Evolutionary conservation across 768 basidiomycete genomes (phyloP).

Genomic region (Amyloporia xantha): DNA sequence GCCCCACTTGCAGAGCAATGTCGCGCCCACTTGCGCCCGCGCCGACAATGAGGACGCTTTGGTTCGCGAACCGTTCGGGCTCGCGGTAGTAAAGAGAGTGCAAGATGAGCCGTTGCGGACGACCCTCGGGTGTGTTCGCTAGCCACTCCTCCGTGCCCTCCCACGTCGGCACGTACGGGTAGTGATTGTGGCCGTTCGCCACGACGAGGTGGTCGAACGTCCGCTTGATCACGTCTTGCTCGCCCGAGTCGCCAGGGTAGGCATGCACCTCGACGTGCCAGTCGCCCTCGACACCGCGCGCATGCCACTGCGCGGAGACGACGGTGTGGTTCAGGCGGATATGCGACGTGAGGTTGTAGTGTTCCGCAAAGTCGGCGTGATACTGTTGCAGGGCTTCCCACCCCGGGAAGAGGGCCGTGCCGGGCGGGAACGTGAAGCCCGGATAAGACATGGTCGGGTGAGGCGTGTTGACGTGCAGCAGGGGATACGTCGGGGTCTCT

Average conservation of each 20-base stretch:
- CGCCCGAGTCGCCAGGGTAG: constrained; percentile 9
- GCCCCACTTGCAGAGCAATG: constrained; percentile 34
- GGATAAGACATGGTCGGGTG: constrained; percentile 54
- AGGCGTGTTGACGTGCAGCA: constrained; percentile 48
- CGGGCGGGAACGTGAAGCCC: constrained; percentile 43
- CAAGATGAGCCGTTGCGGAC: constrained; percentile 32
- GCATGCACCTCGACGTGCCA: constrained; percentile 38
- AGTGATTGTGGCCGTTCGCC: constrained; percentile 50
- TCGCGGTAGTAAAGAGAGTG: constrained; percentile 51
- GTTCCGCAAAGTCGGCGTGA: constrained; percentile 35
- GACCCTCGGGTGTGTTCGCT: constrained; percentile 16
- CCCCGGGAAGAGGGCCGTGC: constrained; percentile 44
- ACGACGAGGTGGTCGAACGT: constrained; percentile 49
- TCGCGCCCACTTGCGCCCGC: constrained; percentile 43
- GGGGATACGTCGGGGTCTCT: constrained; percentile 49
- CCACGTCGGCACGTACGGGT: constrained; percentile 40
- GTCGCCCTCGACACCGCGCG: constrained; percentile 28
- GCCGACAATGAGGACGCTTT: constrained; percentile 44
- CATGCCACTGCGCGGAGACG: constrained; percentile 37
- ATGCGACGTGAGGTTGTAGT: constrained; percentile 32
- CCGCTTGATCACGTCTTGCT: constrained; percentile 1
- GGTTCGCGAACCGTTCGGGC: constrained; percentile 36
- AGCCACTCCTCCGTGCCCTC: constrained; percentile 46
- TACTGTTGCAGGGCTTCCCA: constrained; percentile 42
- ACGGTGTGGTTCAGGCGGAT: constrained; percentile 41